Evolutionary conservation across 768 basidiomycete genomes (phyloP), one percentile per base, ranked within the genome.

Genomic region (Tulasnella sp.): DNA sequence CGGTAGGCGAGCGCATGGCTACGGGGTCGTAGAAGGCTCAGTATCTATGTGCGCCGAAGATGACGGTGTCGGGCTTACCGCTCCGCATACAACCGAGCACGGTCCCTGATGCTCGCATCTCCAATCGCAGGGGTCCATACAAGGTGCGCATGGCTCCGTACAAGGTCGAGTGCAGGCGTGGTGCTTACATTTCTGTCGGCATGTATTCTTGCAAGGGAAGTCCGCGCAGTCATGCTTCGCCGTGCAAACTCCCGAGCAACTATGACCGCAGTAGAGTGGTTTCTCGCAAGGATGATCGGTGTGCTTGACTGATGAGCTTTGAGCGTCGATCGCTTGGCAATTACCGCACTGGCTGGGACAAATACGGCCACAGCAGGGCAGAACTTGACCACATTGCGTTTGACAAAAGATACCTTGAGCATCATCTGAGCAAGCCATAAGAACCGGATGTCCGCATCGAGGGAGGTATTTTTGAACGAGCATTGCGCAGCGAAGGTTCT

Each of bases 1-100:
- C 1, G 90, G 90, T 1, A 89, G 77, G 3, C 89, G 83, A 3
- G 85, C 81, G 77, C 90, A 91, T 26, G 88, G 82, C 89, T 90
- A 5, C 22, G 4, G 67, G 34, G 14, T 41, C 5, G 70, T 3
- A 16, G 29, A 39, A 36, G 39, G 4, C 44, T 71, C 12, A 74
- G n/a, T n/a, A n/a, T n/a, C n/a, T n/a, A n/a, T n/a, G n/a, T n/a
- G n/a, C n/a, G n/a, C n/a, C n/a, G n/a, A n/a, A n/a, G n/a, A n/a
- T n/a, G n/a, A n/a, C n/a, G n/a, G n/a, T n/a, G n/a, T n/a, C n/a
- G n/a, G n/a, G 81, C 88, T 80, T 72, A 89, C 89, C 4, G 89
- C 88, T 16, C 89, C 88, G 76, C 90, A 90, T 0, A 88, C 84
- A 7, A 90, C 83, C 4, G 85, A 84, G 72, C 90, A 90, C 1